Conservation (phyloP, 257 asterid genomes). For the Henckelia pumila region DNA sequence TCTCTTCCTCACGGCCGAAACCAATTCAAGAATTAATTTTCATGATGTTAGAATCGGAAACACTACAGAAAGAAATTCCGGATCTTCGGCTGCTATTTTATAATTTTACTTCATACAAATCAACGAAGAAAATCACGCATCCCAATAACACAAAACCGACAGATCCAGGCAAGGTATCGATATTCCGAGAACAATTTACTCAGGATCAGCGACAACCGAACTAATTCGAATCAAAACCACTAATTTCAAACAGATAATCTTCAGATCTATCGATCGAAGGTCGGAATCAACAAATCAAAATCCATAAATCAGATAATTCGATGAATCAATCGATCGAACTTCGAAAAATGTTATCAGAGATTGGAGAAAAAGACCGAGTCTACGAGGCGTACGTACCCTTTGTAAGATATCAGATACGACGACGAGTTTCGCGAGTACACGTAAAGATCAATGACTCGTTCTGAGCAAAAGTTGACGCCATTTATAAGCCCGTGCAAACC, state of each 20-base stretch:
- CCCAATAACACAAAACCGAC: neutral
- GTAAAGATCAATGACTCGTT: constrained; percentile 24
- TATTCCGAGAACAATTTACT: neutral
- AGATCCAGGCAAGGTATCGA: neutral
- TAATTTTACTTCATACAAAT: neutral
- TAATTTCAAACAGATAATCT: neutral
- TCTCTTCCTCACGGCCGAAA: neutral
- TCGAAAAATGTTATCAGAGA: neutral
- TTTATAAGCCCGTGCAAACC: constrained; percentile 34
- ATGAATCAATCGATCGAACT: neutral
- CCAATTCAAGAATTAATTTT: neutral
- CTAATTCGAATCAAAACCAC: constrained; percentile 6
- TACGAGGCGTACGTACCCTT: constrained; percentile 35
- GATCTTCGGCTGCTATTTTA: neutral
- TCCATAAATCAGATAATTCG: neutral
- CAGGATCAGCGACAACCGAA: constrained; percentile 7
- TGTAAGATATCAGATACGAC: constrained; percentile 18
- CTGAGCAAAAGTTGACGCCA: neutral
- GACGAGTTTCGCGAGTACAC: constrained; percentile 24
- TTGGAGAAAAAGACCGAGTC: constrained; percentile 15
- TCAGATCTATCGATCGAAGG: constrained; percentile 22
- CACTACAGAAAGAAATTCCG: neutral
- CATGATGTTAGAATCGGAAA: neutral
- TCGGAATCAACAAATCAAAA: neutral
- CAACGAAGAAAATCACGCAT: neutral